Evolutionary conservation across 2,329 filamentous ascomycete genomes (phyloP).

Genomic region (Exophiala oligosperma): DNA sequence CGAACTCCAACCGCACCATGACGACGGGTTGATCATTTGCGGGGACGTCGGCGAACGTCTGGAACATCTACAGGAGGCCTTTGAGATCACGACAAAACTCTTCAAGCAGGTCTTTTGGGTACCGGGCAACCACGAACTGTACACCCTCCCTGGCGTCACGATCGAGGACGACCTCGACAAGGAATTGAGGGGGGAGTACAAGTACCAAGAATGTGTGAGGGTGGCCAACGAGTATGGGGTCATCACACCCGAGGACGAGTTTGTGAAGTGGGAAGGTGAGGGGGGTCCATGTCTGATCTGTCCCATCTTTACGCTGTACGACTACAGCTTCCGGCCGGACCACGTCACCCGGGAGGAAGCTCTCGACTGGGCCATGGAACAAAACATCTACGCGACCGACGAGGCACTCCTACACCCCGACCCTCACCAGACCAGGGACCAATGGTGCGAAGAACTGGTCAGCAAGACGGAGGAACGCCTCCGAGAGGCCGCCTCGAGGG

Average conservation of each 20-base stretch:
- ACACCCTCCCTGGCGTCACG: conserved; percentile 44
- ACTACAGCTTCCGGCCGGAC: conserved; percentile 58
- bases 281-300: conserved; percentile 52
- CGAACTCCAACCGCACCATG: conserved; percentile 21
- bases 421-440: conserved; percentile 25
- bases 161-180: conserved; percentile 22
- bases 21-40: conserved; percentile 29
- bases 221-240: conserved; percentile 54
- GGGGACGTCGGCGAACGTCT: conserved; percentile 30
- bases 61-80: conserved; percentile 27
- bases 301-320: conserved; percentile 61
- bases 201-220: conserved; percentile 57
- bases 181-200: conserved; percentile 50
- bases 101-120: conserved; percentile 45
- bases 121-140: conserved; percentile 60
- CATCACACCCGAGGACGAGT: conserved; percentile 59
- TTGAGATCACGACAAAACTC: conserved; percentile 26
- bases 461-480: conserved; percentile 22
- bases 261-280: conserved; percentile 53
- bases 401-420: conserved; percentile 29
- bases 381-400: conserved; percentile 28
- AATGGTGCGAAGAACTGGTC: conserved; percentile 26
- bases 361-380: conserved; percentile 28
- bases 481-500: conserved; percentile 15
- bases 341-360: conserved; percentile 51